Base-by-base conservation (phyloP, 495 filamentous ascomycete species). In the Podospora pseudoanserina region DNA sequence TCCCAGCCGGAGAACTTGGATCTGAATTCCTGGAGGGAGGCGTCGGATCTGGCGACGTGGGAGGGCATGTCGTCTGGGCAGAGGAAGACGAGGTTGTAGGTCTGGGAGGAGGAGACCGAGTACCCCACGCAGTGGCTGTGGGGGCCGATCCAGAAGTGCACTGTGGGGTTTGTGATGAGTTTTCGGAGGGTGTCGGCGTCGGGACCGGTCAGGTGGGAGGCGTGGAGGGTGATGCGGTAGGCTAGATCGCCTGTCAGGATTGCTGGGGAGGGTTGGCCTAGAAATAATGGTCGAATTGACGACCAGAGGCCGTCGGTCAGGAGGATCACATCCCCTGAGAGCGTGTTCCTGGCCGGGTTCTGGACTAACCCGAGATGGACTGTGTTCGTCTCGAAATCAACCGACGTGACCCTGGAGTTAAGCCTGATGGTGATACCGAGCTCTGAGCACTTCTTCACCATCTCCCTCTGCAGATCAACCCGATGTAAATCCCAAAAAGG, bases 71-170 rank as follows among this genome's bases (percentile, higher is more conserved):
- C 82, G 62, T 87, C 84, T 0, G 84, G 84, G 57, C 82, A 80
- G 19, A 85, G 70, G 5, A 88, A 74, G 2, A 89, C 88, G 28
- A 90, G 79, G 68, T 90, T 90, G 70, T 85, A 89, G 30, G 85
- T 73, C 0, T 74, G 70, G 20, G 83, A 84, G 5, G 73, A 81
- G 60, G 82, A 76, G 32, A 90, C 77, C 13, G 85, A 79, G 65
- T 90, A 90, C 27, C 82, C 85, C 2, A 88, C 86, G 2, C 84
- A 82, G 68, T 90, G 88, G 5, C 77, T 79, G 11, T 74, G 66
- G 2, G 87, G 86, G 0, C 91, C 90, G 30, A 91, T 73, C 91
- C 91, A 93, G 71, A 91, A 89, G 67, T 91, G 84, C 16, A 91
- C 88, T 18, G 83, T 82, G 0, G 88, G 84, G 20, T 86, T 77